Evolutionary conservation across 495 filamentous ascomycete genomes (phyloP).

Genomic region (Staphylotrichum longicolle): DNA sequence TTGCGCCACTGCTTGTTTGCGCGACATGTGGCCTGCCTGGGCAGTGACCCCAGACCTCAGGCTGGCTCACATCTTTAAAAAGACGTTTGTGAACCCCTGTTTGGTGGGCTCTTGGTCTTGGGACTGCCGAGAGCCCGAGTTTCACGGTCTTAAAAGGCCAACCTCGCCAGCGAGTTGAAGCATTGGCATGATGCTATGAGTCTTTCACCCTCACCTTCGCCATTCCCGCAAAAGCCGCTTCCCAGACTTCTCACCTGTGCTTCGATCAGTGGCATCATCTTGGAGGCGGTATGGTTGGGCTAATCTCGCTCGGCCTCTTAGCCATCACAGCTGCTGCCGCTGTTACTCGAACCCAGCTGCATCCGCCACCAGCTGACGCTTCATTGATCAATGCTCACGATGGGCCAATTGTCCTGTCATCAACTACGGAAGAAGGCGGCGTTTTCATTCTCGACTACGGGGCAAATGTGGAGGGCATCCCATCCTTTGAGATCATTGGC

Average conservation of each 20-base stretch:
- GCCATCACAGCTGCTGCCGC: background rate
- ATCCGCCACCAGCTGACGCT: background rate
- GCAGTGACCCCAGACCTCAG: background rate
- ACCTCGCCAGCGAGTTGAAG: too few species aligned
- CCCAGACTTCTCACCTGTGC: background rate
- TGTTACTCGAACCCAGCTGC: background rate
- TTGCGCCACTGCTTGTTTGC: background rate
- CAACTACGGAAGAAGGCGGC: background rate
- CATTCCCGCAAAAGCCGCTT: background rate
- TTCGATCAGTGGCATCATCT: background rate
- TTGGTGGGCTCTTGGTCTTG: too few species aligned
- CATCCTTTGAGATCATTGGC: background rate
- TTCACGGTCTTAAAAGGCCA: background rate
- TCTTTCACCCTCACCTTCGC: background rate
- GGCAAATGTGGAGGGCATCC: conserved; percentile 2
- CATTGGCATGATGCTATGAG: background rate
- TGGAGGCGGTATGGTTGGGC: background rate
- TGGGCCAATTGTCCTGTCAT: background rate
- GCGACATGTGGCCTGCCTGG: background rate
- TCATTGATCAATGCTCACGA: background rate
- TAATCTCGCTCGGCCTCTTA: background rate
- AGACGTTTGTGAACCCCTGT: too few species aligned
- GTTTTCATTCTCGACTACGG: background rate
- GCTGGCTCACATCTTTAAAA: too few species aligned
- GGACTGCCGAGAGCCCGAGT: background rate